Evolutionary conservation across 306 rosid species (phyloP).

Genomic region (Inga oerstediana): DNA sequence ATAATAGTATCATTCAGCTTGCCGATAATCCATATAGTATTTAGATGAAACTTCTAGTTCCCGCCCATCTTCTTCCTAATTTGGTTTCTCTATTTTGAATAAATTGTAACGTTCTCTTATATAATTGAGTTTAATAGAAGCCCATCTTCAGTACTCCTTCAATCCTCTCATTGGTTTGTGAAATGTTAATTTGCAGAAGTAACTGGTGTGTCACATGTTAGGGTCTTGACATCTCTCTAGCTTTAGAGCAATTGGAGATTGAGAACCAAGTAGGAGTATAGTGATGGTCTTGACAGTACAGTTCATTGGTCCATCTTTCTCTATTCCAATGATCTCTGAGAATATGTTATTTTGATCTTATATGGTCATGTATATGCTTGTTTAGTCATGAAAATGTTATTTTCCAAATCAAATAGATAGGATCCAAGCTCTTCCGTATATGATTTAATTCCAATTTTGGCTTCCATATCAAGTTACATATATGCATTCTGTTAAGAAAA

Average conservation of each 20-base stretch:
- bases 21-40: neutral
- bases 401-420: neutral
- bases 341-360: neutral
- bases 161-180: neutral
- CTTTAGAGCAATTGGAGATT: neutral
- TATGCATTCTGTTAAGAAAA: neutral
- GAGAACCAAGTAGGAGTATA: neutral
- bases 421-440: neutral
- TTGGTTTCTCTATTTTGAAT: neutral
- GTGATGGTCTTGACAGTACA: neutral
- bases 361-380: neutral
- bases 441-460: neutral
- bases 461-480: neutral
- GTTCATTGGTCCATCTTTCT: neutral
- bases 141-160: neutral
- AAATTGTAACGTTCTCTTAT: neutral
- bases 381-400: neutral
- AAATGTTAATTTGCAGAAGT: neutral
- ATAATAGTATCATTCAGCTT: neutral
- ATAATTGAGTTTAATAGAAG: neutral
- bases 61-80: neutral
- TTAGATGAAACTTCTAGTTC: neutral
- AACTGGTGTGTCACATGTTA: neutral
- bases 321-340: neutral
- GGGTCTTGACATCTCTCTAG: neutral